phyloP scores from a whole-genome alignment of 2,329 filamentous ascomycete species.

The Whalleya microplaca region DNA sequence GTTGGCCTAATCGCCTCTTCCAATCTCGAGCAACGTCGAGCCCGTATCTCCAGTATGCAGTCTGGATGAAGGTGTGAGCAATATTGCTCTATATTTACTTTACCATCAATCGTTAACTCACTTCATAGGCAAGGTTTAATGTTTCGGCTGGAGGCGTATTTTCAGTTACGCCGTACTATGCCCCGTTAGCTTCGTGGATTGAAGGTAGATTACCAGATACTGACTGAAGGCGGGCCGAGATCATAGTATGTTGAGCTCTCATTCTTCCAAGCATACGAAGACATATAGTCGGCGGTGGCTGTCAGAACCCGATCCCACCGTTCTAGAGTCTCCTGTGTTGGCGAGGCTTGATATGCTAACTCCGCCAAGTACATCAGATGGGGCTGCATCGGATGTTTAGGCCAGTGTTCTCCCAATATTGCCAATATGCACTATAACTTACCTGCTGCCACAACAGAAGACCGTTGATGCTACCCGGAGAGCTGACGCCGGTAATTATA shows the following conservation, averaged over 20 bases:
- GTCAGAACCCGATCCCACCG: constrained; percentile 35
- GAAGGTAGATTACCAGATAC: neutral
- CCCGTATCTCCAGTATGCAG: constrained; percentile 55
- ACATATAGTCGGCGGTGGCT: constrained; percentile 37
- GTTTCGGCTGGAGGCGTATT: constrained; percentile 52
- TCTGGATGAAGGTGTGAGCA: constrained; percentile 7
- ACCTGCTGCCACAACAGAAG: constrained; percentile 54
- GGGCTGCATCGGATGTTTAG: constrained; percentile 29
- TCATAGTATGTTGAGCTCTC: constrained; percentile 38
- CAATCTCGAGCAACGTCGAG: constrained; percentile 49
- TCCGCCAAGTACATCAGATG: constrained; percentile 45
- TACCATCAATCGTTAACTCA: neutral
- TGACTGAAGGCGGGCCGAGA: constrained; percentile 47
- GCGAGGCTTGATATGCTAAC: constrained; percentile 35
- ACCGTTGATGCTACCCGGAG: constrained; percentile 54
- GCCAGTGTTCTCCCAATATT: neutral
- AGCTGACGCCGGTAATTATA: constrained; percentile 45
- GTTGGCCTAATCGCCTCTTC: constrained; percentile 44
- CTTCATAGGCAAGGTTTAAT: constrained; percentile 52
- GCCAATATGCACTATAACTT: neutral
- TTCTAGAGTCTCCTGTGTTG: constrained; percentile 29
- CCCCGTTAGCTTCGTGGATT: neutral
- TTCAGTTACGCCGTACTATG: constrained; percentile 48
- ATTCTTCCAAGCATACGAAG: constrained; percentile 39
- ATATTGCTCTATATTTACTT: neutral